Evolutionary conservation across 202 grass and related monocot species (phyloP).

Genomic region (Saccharum hybrid): DNA sequence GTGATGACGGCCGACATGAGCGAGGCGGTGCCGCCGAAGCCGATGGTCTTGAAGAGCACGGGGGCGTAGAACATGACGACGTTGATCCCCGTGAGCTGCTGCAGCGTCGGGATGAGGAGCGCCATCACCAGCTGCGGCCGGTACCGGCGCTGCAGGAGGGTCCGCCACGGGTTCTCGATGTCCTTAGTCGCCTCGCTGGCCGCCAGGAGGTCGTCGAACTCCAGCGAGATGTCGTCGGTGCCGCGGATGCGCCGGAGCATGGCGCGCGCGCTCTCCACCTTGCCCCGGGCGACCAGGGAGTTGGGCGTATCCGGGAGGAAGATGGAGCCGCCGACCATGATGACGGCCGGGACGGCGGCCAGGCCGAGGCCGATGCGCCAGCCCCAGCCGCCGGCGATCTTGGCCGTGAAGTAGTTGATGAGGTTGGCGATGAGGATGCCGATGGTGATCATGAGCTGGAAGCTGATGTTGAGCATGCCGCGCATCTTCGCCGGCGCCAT

Average conservation of each 20-base stretch:
- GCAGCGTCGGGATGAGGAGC: constrained; percentile 64
- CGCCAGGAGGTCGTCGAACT: constrained; percentile 63
- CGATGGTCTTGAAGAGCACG: constrained; percentile 79
- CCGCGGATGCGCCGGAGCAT: constrained; percentile 61
- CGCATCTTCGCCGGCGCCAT: too few species aligned
- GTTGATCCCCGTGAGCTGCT: constrained; percentile 85
- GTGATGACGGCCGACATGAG: constrained; percentile 76
- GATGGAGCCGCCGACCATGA: constrained; percentile 57
- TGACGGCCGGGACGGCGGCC: constrained; percentile 57
- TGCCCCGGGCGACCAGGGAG: constrained; percentile 61
- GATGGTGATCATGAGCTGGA: constrained; percentile 79
- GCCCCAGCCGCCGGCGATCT: constrained; percentile 65
- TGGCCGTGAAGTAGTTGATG: constrained; percentile 60
- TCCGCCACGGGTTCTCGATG: constrained; percentile 57
- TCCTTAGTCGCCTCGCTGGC: constrained; percentile 48
- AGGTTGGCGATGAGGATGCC: constrained; percentile 65
- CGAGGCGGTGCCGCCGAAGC: constrained; percentile 67
- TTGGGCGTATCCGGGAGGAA: constrained; percentile 72
- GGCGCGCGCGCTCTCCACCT: constrained; percentile 26
- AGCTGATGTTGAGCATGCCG: constrained; percentile 79
- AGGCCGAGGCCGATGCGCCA: constrained; percentile 64
- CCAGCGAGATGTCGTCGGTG: constrained; percentile 47
- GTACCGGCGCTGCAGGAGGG: constrained; percentile 58
- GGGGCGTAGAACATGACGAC: constrained; percentile 89
- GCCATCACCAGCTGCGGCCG: constrained; percentile 61